Evolutionary conservation across 768 basidiomycete species (phyloP), one percentile per base, ranked within the genome.

Genomic region (Asterophora parasitica): DNA sequence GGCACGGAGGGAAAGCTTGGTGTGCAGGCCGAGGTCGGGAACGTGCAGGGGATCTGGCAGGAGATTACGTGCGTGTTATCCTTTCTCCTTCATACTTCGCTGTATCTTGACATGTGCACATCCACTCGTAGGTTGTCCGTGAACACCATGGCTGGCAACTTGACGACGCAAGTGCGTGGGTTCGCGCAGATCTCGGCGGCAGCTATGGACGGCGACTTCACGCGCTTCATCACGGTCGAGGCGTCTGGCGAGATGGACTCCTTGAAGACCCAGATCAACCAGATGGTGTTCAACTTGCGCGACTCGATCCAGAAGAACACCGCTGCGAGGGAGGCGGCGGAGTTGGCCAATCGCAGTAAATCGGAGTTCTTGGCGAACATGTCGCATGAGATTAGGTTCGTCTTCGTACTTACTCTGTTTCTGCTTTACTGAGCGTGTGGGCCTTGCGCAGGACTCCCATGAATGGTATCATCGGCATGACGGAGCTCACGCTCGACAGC

Each of bases 381-480:
- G 95, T 88, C 84, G 6, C 94, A 96, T 63, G 92, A 94, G 71
- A 95, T 94, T 61, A 74, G 93, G 92, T 90, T 49, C 10, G 83
- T 74, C 4, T 15, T 23, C 23, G 23, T 23, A 3, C 3, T 23
- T 23, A 6, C 23, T 23, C 23, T 6, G 23, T 6, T 23, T 23
- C 23, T 23, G 23, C 23, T 23, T 23, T 23, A 23, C 23, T 23
- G 23, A 23, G 23, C 23, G 23, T 23, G 6, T 23, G 30, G 30
- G 12, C 4, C 30, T 9, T 31, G 30, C 8, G 12, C 30, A 92
- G 95, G 64, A 98, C 96, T 17, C 96, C 96, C 0, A 99, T 98
- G 95, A 99, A 98, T 62, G 95, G 96, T 61, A 99, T 99, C 65
- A 98, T 99, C 56, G 95, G 95, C n/a, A 93, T 99, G 93, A 99